Base-by-base conservation (phyloP, 257 asterid genomes). In the Verbena officinalis region DNA sequence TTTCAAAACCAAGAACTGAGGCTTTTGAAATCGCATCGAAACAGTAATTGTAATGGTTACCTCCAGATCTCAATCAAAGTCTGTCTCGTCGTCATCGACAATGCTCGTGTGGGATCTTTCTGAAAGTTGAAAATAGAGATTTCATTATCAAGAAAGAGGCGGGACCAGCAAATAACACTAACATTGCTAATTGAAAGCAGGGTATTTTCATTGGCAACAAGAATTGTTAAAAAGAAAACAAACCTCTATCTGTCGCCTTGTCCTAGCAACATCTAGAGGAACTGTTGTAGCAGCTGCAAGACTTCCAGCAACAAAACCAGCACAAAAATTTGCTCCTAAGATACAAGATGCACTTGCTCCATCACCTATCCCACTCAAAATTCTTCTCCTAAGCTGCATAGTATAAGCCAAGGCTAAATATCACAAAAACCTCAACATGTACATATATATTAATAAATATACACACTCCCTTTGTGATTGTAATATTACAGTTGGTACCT, bases 221-320 rank as follows among this genome's bases (percentile, higher is more conserved):
- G 7, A 27, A 55, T 4, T 27, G 27, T 42, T 22, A 0, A 38
- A 59, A 21, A 61, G 53, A 68, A 62, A 68, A 65, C 65, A 23
- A n/a, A 91, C 97, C 97, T 91, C 96, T 48, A 91, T 91, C 70
- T 91, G 96, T 33, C 74, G 75, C 22, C 95, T 80, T 60, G 97
- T 91, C 82, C 94, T 86, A 40, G 81, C 97, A 72, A 91, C 97
- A 70, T 91, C 97, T 44, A 91, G 68, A 59, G 96, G 97, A 70
- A 90, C 82, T 0, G 97, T 91, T 22, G 70, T 43, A 39, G 86
- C 95, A 23, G 95, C 93, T 11, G 95, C 95, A 72, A 91, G 78
- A 75, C 86, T 91, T 74, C 97, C 97, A 23, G 96, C 96, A 40
- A 86, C 71, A 67, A 88, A 80, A 52, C 95, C 93, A 46, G 95